A percentile compares a stretch with the other conserved stretches of the same genome.
These are phyloP conservation scores for Cyclaneusma minus DNA, from an alignment of 2,329 filamentous ascomycete species.

Conservation along the genomic window DNA sequence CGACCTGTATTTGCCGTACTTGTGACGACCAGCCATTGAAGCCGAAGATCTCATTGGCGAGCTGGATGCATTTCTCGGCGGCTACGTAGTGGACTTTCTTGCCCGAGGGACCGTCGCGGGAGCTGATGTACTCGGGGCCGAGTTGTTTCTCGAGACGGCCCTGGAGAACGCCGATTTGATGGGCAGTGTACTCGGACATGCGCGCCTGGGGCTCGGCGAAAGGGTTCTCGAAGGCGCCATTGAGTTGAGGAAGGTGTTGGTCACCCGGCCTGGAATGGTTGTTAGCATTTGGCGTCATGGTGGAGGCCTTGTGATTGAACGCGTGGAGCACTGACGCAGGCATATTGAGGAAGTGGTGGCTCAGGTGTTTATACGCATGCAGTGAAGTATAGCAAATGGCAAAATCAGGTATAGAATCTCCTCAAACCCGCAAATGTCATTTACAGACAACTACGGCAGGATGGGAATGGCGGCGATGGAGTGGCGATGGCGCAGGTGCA, in stretches of 20 bases:
- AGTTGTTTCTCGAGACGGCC: constrained; percentile 81
- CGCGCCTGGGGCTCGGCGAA: constrained; percentile 59
- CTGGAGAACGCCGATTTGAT: constrained; percentile 78
- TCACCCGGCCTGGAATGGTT: constrained; percentile 44
- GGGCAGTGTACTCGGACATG: constrained; percentile 72
- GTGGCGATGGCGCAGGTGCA: no score
- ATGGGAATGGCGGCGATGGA: no score
- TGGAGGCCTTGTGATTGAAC: constrained; percentile 1
- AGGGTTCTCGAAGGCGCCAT: constrained; percentile 49
- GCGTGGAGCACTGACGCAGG: constrained; percentile 4
- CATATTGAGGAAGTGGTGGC: constrained; percentile 3
- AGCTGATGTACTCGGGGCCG: constrained; percentile 89
- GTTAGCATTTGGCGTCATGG: constrained; percentile 7
- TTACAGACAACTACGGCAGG: no score
- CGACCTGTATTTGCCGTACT: constrained; percentile 89
- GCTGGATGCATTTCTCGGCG: constrained; percentile 91
- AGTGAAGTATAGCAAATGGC: no score
- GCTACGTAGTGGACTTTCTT: constrained; percentile 84
- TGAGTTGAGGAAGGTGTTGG: constrained; percentile 32
- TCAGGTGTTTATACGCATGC: no score
- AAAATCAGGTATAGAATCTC: no score
- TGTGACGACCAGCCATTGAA: constrained; percentile 97
- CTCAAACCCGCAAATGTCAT: no score
- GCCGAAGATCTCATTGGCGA: constrained; percentile 89
- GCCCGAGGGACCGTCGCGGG: constrained; percentile 67